phyloP scores from a whole-genome alignment of 495 filamentous ascomycete genomes.

The Aspergillus egyptiacus region DNA sequence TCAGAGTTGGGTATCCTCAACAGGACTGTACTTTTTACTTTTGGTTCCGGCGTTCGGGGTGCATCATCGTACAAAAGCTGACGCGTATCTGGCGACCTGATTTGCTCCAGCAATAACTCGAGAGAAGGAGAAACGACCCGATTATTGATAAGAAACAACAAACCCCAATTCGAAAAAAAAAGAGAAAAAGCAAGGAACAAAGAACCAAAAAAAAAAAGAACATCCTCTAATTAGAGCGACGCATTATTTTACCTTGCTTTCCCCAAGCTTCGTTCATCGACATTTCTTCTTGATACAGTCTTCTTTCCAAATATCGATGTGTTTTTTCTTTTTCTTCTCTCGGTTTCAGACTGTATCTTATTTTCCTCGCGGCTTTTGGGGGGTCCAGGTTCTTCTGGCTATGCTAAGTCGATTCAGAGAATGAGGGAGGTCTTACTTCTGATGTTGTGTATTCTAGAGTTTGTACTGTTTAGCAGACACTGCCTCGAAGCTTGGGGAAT shows the following conservation, averaged over 20 bases:
- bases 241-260: slow-evolving; percentile 16
- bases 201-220: slow-evolving; percentile 12
- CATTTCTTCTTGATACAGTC: slow-evolving; percentile 6
- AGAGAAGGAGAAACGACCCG: slow-evolving; percentile 1
- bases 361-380: background rate
- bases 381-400: background rate
- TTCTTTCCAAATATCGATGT: slow-evolving; percentile 7
- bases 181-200: slow-evolving; percentile 8
- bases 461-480: slow-evolving; percentile 4
- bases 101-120: slow-evolving; percentile 8
- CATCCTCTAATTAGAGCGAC: slow-evolving; percentile 11
- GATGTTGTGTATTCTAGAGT: slow-evolving; percentile 4
- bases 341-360: background rate
- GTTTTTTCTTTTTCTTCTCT: background rate
- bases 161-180: slow-evolving; percentile 5
- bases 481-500: slow-evolving; percentile 1
- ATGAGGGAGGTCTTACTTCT: background rate
- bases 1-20: slow-evolving; percentile 4
- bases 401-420: background rate
- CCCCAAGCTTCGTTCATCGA: slow-evolving; percentile 13
- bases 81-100: slow-evolving; percentile 13
- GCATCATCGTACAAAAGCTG: slow-evolving; percentile 27
- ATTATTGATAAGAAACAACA: background rate
- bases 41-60: slow-evolving; percentile 39
- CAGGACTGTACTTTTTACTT: slow-evolving; percentile 35